Percentiles rank a stretch among this genome's conserved stretches.
Conservation (phyloP, 805 yeast genomes). For the Scheffersomyces stipitis region DNA sequence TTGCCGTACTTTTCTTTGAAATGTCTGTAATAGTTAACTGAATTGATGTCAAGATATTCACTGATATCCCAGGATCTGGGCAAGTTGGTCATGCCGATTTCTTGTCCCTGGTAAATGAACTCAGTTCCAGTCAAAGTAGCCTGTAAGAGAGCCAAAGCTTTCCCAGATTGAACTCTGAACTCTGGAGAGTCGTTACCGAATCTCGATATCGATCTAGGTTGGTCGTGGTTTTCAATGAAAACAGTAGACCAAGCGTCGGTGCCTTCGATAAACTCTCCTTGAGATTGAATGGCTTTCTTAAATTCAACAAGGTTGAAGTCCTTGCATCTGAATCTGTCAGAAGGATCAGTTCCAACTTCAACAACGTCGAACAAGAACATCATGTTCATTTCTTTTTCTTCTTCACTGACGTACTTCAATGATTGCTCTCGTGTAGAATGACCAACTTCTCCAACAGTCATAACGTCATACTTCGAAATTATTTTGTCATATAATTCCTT, state of each 20-base stretch:
- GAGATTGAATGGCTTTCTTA: conserved; percentile 25
- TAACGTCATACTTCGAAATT: conserved; percentile 46
- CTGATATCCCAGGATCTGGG: conserved; percentile 45
- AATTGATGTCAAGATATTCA: conserved; percentile 52
- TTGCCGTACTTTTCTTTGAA: conserved; percentile 25
- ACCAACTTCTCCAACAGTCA: conserved; percentile 61
- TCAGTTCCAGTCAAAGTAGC: conserved; percentile 52
- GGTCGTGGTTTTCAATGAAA: conserved; percentile 59
- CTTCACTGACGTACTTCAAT: conserved; percentile 41
- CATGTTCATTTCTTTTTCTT: conserved; percentile 38
- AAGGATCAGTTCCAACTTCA: conserved; percentile 33
- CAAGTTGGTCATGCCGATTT: conserved; percentile 54
- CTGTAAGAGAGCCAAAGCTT: conserved; percentile 48
- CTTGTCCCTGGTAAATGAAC: conserved; percentile 62
- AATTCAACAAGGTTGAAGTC: conserved; percentile 37
- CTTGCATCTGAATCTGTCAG: conserved; percentile 33
- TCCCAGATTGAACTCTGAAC: conserved; percentile 41
- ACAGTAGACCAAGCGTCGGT: conserved; percentile 61
- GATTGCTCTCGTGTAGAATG: conserved; percentile 39
- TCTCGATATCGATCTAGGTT: conserved; percentile 51
- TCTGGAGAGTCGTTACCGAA: conserved; percentile 43
- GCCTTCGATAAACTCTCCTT: conserved; percentile 36
- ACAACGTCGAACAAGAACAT: conserved; percentile 34
- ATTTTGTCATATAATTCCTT: conserved; percentile 47
- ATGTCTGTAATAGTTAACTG: conserved; percentile 40